A percentile compares a stretch with the other conserved stretches of the same genome.
Evolutionary conservation across 2,329 filamentous ascomycete genomes (phyloP).

Genomic region (Plectosphaerella sp.): DNA sequence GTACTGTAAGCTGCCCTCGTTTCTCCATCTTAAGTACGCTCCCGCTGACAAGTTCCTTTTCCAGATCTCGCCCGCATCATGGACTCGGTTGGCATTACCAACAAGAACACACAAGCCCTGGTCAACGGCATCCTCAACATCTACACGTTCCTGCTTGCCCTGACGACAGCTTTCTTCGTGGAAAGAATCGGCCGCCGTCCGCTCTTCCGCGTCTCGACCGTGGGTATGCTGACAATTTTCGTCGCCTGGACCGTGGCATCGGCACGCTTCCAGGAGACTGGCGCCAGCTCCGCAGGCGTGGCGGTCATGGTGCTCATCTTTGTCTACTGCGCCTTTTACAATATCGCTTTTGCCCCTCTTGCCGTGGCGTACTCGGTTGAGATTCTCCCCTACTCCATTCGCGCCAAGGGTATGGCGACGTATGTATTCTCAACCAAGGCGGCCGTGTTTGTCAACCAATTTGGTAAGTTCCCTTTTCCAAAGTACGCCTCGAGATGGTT

Average conservation of each 20-base stretch:
- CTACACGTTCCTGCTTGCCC: slow-evolving; percentile 21
- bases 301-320: slow-evolving; percentile 26
- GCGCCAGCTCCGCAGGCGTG: slow-evolving; percentile 11
- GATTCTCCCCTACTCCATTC: slow-evolving; percentile 21
- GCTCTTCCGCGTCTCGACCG: slow-evolving; percentile 12
- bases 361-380: slow-evolving; percentile 18
- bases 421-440: slow-evolving; percentile 12
- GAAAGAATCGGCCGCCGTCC: slow-evolving; percentile 19
- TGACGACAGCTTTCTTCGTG: slow-evolving; percentile 18
- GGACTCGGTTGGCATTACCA: slow-evolving; percentile 20
- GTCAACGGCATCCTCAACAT: slow-evolving; percentile 19
- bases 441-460: slow-evolving; percentile 4
- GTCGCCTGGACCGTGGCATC: slow-evolving; percentile 12
- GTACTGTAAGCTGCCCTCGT: slow-evolving; percentile 15
- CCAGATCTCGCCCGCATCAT: slow-evolving; percentile 23
- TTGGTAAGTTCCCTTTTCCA: neutral
- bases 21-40: neutral
- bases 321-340: slow-evolving; percentile 25
- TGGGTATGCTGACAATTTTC: slow-evolving; percentile 11
- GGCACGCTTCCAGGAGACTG: slow-evolving; percentile 3
- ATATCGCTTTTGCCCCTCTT: slow-evolving; percentile 12
- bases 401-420: slow-evolving; percentile 28
- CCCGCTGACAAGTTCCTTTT: neutral
- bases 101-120: slow-evolving; percentile 19
- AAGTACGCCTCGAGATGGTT: neutral